A percentile compares a stretch with the other conserved stretches of the same genome.
These are phyloP conservation scores for Berkeleyomyces basicola DNA, from an alignment of 2,329 filamentous ascomycete species.

Conservation along the genomic window DNA sequence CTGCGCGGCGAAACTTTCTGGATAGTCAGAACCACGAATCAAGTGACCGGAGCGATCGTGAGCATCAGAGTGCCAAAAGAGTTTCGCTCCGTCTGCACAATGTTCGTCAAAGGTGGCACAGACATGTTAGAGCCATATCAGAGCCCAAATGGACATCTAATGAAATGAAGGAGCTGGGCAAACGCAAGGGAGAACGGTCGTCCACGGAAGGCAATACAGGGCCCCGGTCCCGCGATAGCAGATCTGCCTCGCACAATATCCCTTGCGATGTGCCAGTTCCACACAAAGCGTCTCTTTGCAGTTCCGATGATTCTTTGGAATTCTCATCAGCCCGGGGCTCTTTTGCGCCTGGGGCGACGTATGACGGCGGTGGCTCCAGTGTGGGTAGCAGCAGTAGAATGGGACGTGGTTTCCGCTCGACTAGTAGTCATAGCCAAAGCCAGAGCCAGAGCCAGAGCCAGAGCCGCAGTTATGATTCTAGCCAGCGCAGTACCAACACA, in stretches of 20 bases:
- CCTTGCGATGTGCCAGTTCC: constrained; percentile 7
- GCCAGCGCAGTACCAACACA: not conserved
- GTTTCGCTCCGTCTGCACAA: constrained; percentile 5
- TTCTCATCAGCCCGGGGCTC: not conserved
- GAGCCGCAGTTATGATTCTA: not conserved
- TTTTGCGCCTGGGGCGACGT: not conserved
- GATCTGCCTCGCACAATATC: not conserved
- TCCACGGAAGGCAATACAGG: not conserved
- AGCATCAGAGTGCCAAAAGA: not conserved
- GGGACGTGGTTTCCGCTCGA: not conserved
- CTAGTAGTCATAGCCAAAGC: not conserved
- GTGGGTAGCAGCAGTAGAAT: not conserved
- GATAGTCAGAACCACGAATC: not conserved
- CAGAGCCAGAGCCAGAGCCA: not conserved
- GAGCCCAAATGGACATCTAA: constrained; percentile 8
- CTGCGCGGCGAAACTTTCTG: constrained; percentile 6
- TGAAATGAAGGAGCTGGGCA: not conserved
- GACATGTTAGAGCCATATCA: constrained; percentile 7
- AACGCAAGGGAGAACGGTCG: not conserved
- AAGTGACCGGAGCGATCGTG: constrained; percentile 3
- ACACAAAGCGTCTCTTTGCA: not conserved
- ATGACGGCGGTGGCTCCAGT: not conserved
- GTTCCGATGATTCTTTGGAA: not conserved
- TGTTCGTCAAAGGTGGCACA: constrained; percentile 2
- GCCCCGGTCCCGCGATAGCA: not conserved